phyloP scores from a whole-genome alignment of 192 early-diverging fungal genomes.

The Coemansia reversa region DNA sequence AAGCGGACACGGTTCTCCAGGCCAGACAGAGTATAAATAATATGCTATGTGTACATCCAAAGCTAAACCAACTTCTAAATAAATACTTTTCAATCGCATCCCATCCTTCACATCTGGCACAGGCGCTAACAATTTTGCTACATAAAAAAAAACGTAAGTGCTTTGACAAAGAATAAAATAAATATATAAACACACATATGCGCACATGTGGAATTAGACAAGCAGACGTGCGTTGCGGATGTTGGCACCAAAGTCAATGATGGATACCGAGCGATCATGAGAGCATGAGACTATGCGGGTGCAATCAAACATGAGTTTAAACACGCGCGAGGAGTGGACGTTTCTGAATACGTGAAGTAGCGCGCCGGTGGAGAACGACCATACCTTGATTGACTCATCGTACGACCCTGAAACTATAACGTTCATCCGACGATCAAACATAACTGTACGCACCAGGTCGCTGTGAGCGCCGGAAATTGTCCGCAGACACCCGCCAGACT shows the following conservation, averaged over 20 bases:
- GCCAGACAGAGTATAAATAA: background rate
- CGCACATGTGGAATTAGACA: background rate
- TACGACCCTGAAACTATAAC: constrained; percentile 85
- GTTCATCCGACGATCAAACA: constrained; percentile 36
- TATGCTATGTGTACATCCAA: too few species aligned
- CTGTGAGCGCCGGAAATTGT: constrained; percentile 48
- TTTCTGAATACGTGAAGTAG: constrained; percentile 58
- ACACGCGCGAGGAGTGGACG: constrained; percentile 66
- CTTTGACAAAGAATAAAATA: background rate
- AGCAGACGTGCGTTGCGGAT: constrained; percentile 34
- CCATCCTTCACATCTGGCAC: background rate
- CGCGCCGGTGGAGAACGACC: constrained; percentile 72
- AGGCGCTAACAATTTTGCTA: background rate
- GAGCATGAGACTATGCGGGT: constrained; percentile 82
- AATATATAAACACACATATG: background rate
- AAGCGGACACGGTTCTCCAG: background rate
- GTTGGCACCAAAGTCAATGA: constrained; percentile 44
- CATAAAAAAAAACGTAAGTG: background rate
- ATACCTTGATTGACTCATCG: constrained; percentile 85
- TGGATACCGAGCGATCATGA: constrained; percentile 58
- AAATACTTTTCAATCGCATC: background rate
- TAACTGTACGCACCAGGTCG: constrained; percentile 44
- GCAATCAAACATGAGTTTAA: constrained; percentile 79
- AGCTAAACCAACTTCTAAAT: too few species aligned
- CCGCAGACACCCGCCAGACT: constrained; percentile 56